phyloP scores from a whole-genome alignment of 306 rosid species.

The Nissolia schottii region DNA sequence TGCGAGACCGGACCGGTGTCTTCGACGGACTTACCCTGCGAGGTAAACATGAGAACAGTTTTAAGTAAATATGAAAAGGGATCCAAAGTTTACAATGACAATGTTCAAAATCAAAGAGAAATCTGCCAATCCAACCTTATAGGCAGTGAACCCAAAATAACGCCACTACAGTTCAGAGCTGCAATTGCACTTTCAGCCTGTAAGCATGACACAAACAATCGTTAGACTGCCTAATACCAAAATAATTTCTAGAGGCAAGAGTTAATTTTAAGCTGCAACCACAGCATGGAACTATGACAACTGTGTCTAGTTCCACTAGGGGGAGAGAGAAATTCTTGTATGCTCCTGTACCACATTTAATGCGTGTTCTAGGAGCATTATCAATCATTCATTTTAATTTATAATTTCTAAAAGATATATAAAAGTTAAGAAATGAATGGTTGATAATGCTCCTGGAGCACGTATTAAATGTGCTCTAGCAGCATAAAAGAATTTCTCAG shows the following conservation, averaged over 20 bases:
- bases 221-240: not conserved
- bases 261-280: not conserved
- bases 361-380: too few species aligned
- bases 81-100: not conserved
- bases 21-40: conserved; percentile 92
- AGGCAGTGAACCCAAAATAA: conserved; percentile 87
- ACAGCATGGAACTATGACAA: not conserved
- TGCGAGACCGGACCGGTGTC: conserved; percentile 79
- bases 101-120: conserved; percentile 24
- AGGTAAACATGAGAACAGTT: not conserved
- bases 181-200: conserved; percentile 99
- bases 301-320: not conserved
- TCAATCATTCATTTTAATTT: too few species aligned
- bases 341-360: too few species aligned
- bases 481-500: too few species aligned
- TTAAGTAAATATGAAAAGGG: not conserved
- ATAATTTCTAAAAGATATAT: too few species aligned
- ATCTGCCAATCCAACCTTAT: conserved; percentile 62
- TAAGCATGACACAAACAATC: not conserved
- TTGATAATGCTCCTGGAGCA: too few species aligned
- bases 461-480: too few species aligned
- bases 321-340: too few species aligned
- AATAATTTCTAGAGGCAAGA: not conserved
- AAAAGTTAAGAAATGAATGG: too few species aligned
- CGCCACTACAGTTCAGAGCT: conserved; percentile 96